A percentile compares a stretch with the other conserved stretches of the same genome.
These are phyloP conservation scores for Ceratobasidium sp. DNA, from an alignment of 1,284 basidiomycete species.

Conservation along the genomic window DNA sequence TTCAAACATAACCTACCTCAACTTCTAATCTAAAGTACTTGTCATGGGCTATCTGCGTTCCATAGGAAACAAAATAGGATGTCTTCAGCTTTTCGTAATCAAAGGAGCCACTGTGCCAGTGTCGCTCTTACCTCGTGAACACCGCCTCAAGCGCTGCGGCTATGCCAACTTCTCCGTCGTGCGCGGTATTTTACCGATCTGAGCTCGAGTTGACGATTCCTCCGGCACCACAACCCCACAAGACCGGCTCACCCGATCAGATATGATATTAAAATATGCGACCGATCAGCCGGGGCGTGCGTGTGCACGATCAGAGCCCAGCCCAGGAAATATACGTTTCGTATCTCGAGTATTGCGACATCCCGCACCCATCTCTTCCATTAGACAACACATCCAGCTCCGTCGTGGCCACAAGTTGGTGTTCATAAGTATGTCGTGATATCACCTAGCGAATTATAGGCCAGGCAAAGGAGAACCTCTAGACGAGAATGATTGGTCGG, in stretches of 20 bases:
- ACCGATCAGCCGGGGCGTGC: background rate
- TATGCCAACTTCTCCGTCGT: background rate
- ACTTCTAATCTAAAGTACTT: too few relatives aligned
- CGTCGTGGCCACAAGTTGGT: constrained; percentile 67
- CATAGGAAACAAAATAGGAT: too few relatives aligned
- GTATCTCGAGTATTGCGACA: too few relatives aligned
- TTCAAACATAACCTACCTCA: too few relatives aligned
- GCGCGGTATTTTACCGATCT: constrained; percentile 9
- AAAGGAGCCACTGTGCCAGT: too few relatives aligned
- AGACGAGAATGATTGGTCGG: too few relatives aligned
- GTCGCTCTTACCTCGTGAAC: background rate
- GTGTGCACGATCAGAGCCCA: background rate
- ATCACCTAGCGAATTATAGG: too few relatives aligned
- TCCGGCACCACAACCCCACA: background rate
- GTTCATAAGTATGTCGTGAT: constrained; percentile 61
- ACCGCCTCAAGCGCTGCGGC: constrained; percentile 16
- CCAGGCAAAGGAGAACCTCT: too few relatives aligned
- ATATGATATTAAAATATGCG: background rate
- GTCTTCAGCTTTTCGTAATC: too few relatives aligned
- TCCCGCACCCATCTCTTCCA: constrained; percentile 72
- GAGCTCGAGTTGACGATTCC: background rate
- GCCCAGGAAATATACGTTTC: constrained; percentile 54
- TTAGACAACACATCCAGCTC: constrained; percentile 74
- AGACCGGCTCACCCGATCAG: constrained; percentile 20
- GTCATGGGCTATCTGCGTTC: too few relatives aligned